Conservation (phyloP, 78 protist species). For the Bodo saltans region DNA sequence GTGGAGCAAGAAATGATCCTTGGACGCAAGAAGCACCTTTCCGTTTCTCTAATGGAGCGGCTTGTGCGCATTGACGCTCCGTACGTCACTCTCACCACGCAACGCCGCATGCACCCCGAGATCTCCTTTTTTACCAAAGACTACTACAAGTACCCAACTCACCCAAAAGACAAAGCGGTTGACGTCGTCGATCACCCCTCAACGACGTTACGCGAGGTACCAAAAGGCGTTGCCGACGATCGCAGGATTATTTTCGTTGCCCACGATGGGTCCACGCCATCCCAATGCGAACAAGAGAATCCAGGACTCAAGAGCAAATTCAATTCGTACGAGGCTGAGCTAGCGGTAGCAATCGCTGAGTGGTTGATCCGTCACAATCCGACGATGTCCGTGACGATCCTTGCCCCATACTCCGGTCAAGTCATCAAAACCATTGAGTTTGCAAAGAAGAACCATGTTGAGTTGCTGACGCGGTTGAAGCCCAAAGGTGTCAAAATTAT, state of each 20-base stretch:
- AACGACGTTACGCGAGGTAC: background rate
- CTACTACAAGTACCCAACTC: too few species aligned
- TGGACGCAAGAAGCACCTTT: constrained; percentile 12
- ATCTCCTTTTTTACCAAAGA: constrained; percentile 43
- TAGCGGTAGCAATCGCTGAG: background rate
- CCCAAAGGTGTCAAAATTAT: background rate
- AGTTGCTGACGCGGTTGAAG: background rate
- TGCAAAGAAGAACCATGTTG: background rate
- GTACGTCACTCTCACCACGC: constrained; percentile 43
- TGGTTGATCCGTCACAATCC: background rate
- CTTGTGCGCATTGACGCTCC: background rate
- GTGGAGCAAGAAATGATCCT: constrained; percentile 30
- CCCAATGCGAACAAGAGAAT: background rate
- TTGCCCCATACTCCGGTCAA: constrained; percentile 79
- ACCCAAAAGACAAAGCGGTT: background rate
- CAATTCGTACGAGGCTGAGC: constrained; percentile 29
- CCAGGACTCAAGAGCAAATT: too few species aligned
- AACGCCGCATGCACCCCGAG: constrained; percentile 79
- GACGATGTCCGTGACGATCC: constrained; percentile 35
- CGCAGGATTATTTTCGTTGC: background rate
- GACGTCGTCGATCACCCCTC: constrained; percentile 1
- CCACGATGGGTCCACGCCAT: constrained; percentile 23
- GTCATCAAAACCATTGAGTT: background rate
- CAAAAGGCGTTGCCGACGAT: background rate
- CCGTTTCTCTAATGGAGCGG: constrained; percentile 49